Conservation (phyloP, 2,329 filamentous ascomycete species). For the Penicillium corylophilum region DNA sequence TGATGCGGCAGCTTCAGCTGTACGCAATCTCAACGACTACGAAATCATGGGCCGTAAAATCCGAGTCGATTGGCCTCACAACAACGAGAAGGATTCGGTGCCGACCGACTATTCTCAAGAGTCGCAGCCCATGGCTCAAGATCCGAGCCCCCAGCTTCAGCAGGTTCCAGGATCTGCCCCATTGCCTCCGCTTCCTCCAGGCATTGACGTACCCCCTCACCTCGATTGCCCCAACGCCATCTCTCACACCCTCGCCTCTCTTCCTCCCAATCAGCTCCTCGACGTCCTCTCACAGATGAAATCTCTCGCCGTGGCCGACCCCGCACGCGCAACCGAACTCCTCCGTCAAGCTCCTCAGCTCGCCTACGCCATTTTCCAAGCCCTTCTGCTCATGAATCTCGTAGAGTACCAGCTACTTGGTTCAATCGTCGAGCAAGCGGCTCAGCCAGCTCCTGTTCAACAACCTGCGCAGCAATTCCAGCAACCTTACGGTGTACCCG, state of each 20-base stretch:
- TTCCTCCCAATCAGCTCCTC: constrained; percentile 84
- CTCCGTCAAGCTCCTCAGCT: constrained; percentile 88
- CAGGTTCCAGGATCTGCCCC: constrained; percentile 49
- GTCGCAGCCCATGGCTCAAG: constrained; percentile 34
- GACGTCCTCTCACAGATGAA: constrained; percentile 96
- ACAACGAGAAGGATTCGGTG: constrained; percentile 72
- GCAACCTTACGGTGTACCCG: constrained; percentile 40
- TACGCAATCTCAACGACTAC: constrained; percentile 91
- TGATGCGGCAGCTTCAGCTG: constrained; percentile 87
- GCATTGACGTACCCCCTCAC: constrained; percentile 78
- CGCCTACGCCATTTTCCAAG: constrained; percentile 91
- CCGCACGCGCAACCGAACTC: constrained; percentile 78
- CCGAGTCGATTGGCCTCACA: constrained; percentile 93
- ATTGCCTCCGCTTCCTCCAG: constrained; percentile 78
- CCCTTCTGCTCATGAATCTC: constrained; percentile 85
- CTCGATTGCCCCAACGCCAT: constrained; percentile 87
- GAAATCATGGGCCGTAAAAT: constrained; percentile 94
- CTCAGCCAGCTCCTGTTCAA: constrained; percentile 43
- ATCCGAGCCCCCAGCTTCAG: constrained; percentile 37
- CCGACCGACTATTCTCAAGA: constrained; percentile 50
- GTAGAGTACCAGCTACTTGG: constrained; percentile 81
- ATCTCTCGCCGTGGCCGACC: constrained; percentile 76
- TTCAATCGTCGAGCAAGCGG: constrained; percentile 69
- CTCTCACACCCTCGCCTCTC: constrained; percentile 80
- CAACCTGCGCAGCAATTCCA: constrained; percentile 41